Conservation (phyloP, 2,329 filamentous ascomycete genomes). For the Eutypa lata region DNA sequence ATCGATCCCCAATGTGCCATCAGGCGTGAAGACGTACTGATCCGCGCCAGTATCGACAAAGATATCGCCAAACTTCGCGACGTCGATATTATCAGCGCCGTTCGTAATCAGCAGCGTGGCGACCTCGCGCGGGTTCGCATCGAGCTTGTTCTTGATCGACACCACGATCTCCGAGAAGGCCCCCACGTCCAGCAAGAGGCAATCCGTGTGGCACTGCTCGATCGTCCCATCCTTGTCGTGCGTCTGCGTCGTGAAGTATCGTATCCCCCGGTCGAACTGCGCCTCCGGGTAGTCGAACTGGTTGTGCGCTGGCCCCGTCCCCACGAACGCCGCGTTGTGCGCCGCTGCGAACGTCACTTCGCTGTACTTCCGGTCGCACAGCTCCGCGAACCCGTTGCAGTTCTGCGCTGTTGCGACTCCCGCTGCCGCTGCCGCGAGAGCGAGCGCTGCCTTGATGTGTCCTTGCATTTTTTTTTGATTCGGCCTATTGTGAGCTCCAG, state of each 20-base stretch:
- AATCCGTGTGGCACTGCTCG: constrained; percentile 68
- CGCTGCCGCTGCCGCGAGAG: background rate
- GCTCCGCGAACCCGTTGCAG: constrained; percentile 78
- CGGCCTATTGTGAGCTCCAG: too few species aligned
- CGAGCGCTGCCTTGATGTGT: background rate
- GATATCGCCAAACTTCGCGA: constrained; percentile 50
- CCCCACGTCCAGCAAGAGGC: constrained; percentile 67
- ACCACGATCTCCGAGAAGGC: constrained; percentile 61
- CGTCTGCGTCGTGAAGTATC: constrained; percentile 69
- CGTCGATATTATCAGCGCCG: constrained; percentile 49
- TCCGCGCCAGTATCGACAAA: constrained; percentile 56
- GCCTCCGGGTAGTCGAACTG: constrained; percentile 71
- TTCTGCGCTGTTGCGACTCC: background rate
- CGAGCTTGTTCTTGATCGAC: constrained; percentile 66
- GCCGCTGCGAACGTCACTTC: constrained; percentile 76
- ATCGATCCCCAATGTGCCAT: constrained; percentile 35
- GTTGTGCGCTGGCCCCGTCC: constrained; percentile 64
- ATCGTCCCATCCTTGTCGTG: constrained; percentile 59
- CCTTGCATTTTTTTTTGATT: background rate
- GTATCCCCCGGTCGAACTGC: constrained; percentile 68
- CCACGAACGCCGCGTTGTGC: constrained; percentile 70
- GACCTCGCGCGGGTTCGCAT: constrained; percentile 68
- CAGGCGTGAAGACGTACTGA: constrained; percentile 53
- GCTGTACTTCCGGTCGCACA: constrained; percentile 70
- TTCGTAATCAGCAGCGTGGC: constrained; percentile 70